Evolutionary conservation across 768 basidiomycete genomes (phyloP), one percentile per base, ranked within the genome.

Genomic region (Kwoniella newhampshirensis): DNA sequence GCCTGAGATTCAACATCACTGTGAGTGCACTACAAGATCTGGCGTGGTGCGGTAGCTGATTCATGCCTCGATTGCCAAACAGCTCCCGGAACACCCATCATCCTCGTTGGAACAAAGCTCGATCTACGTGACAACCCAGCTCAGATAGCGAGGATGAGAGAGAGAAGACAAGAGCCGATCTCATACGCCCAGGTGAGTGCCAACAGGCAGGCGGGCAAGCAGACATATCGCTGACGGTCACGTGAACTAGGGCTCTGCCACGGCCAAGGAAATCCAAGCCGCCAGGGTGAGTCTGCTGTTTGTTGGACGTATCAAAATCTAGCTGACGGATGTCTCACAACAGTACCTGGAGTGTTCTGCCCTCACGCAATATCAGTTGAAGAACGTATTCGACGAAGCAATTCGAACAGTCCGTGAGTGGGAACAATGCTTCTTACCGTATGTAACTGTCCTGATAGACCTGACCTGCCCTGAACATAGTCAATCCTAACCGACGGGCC

Each of bases 61-160:
- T 35, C 18, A 49, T 20, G 4, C 32, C 32, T 6, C 13, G 32
- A n/a, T 43, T 36, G 4, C 23, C 18, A 21, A n/a, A 37, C 51
- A 66, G 92, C 92, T 86, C 86, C 79, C 86, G 91, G 43, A 88
- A 97, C 90, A 2, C 91, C 94, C 2, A 80, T 92, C 60, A 86
- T 97, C 68, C 84, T 97, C 45, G 89, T 98, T 59, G 94, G 85
- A 28, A 96, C 92, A 8, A 98, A 99, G 80, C 89, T 82, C 23
- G 94, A 99, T 79, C 81, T 98, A 28, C 85, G 94, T 27, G 78
- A 82, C 51, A 91, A 97, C 78, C 86, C 88, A 23, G 84, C 87
- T 63, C 90, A 91, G n/a, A 80, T 86, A 2, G 63, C 67, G 20
- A 75, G 72, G 55, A 57, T 78, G 59, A 59, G 72, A 25, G 75